These are phyloP conservation scores for Plantago elongata DNA, from an alignment of 257 asterid genomes.

Conservation along the genomic window DNA sequence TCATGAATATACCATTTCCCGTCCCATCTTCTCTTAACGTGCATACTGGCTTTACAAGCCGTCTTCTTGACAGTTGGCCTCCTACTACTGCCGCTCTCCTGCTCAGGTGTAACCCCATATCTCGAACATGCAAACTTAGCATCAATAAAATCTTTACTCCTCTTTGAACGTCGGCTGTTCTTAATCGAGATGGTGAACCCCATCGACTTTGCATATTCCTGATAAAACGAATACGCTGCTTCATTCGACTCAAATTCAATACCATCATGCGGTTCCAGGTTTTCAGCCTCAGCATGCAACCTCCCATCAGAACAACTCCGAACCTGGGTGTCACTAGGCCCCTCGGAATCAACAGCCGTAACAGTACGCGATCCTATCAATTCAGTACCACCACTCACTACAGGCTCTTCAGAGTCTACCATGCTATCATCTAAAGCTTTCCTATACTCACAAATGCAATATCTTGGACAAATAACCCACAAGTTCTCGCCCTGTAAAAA, in stretches of 20 bases:
- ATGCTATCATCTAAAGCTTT: conserved; percentile 31
- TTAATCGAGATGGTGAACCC: conserved; percentile 97
- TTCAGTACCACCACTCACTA: conserved; percentile 35
- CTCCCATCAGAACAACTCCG: conserved; percentile 35
- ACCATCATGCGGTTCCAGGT: conserved; percentile 73
- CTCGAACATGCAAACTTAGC: conserved; percentile 96
- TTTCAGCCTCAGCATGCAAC: conserved; percentile 45
- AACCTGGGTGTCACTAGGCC: conserved; percentile 36
- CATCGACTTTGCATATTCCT: conserved; percentile 96
- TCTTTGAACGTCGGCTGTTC: conserved; percentile 94
- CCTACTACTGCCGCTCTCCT: conserved; percentile 65
- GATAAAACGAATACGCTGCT: conserved; percentile 85
- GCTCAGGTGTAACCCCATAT: conserved; percentile 88
- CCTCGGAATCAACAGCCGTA: conserved; percentile 38
- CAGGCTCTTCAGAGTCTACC: conserved; percentile 47
- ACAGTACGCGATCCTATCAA: conserved; percentile 29
- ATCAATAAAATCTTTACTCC: conserved; percentile 89
- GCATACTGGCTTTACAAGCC: conserved; percentile 97
- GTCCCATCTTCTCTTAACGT: conserved; percentile 79
- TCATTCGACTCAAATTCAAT: conserved; percentile 88
- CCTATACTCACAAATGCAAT: background rate
- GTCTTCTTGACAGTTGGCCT: conserved; percentile 83
- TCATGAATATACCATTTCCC: conserved; percentile 96
- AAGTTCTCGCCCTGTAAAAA: too few species aligned
- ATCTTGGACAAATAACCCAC: too few species aligned